Evolutionary conservation across 192 early-diverging fungal genomes (phyloP), one percentile per base, ranked within the genome.

Genomic region (Lobulomyces angularis): DNA sequence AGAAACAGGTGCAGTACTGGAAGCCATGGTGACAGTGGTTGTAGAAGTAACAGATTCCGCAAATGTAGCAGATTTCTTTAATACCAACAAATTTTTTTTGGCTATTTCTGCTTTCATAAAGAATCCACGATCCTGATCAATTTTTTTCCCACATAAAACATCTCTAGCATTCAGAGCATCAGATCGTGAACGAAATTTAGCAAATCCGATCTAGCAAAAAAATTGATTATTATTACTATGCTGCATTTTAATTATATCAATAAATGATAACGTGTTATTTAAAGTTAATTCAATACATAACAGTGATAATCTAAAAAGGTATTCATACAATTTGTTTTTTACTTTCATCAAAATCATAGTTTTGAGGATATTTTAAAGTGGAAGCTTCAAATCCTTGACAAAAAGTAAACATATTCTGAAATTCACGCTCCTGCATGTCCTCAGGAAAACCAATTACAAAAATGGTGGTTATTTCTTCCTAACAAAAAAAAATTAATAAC

Each of bases 341-440:
- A 39, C 74, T 65, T 27, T 72, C 62, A 22, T 44, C 52, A 1
- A 53, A 59, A 44, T 65, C 56, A 41, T 74, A 71, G 27, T 60
- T 65, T 29, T 75, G 73, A 17, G 89, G 88, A 27, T 86, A 71
- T 64, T 96, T 99, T 23, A 99, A 70, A 4, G 89, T 88, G 8
- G 95, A 91, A 2, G 92, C 95, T 53, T 97, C 95, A 44, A 99
- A 99, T 8, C 93, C 95, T 27, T 85, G 71, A 17, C 84, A 88
- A 46, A 99, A 97, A 21, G 83, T 89, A 67, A 99, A 99, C 90
- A 96, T 96, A 65, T 93, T 95, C 53, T 93, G 92, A 52, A 99
- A 99, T 62, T 99, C 95, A 31, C 95, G 69, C 61, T 99, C 95
- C 55, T 79, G 79, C 86, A 96, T 92, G 61, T 99, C 95, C 17